Conservation (phyloP, 768 basidiomycete genomes). For the Termitomyces sp. region DNA sequence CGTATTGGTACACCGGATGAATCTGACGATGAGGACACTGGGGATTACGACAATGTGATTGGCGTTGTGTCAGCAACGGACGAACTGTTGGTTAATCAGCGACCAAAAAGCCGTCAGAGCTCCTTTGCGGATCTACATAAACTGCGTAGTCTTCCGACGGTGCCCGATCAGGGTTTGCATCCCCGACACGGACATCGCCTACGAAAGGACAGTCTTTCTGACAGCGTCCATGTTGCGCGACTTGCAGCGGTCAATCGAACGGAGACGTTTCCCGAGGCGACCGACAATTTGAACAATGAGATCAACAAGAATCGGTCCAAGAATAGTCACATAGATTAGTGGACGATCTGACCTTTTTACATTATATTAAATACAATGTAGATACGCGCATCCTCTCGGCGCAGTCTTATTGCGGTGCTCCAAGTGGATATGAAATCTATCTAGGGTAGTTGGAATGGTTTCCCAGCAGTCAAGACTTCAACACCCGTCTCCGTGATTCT, state of each 20-base stretch:
- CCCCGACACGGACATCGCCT: conserved; percentile 40
- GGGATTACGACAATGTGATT: conserved; percentile 89
- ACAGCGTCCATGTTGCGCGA: conserved; percentile 55
- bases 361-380: not conserved
- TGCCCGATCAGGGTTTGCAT: conserved; percentile 33
- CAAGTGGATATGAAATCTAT: not conserved
- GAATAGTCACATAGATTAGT: conserved; percentile 14
- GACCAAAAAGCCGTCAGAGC: conserved; percentile 55
- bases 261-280: conserved; percentile 59
- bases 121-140: conserved; percentile 83
- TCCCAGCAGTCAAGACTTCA: conserved; percentile 70
- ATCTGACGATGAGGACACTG: conserved; percentile 82
- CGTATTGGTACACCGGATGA: conserved; percentile 65
- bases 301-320: conserved; percentile 31
- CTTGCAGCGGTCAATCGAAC: conserved; percentile 53
- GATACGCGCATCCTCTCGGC: not conserved
- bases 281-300: conserved; percentile 64
- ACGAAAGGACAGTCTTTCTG: conserved; percentile 59
- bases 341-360: not conserved
- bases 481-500: conserved; percentile 91
- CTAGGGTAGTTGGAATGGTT: conserved; percentile 6
- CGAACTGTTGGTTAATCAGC: conserved; percentile 31
- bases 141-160: conserved; percentile 33
- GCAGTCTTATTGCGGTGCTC: not conserved
- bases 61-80: conserved; percentile 52